Evolutionary conservation across 768 basidiomycete species (phyloP).

Genomic region (Kwoniella sp.): DNA sequence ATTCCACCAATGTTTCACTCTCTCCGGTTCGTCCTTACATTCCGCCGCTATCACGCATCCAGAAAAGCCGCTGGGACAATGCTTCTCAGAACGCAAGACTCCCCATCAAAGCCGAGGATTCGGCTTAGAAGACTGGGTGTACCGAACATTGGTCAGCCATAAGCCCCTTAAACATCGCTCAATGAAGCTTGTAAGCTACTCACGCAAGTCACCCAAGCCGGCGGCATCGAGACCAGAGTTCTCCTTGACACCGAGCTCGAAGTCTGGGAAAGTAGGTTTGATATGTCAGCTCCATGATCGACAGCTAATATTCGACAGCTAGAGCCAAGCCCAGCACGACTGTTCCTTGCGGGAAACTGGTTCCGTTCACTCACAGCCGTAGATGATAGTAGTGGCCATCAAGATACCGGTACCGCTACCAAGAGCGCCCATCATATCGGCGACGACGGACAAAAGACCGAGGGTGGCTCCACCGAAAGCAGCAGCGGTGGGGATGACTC

Average conservation of each 20-base stretch:
- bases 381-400: slow-evolving; percentile 98
- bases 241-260: slow-evolving; percentile 92
- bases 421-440: slow-evolving; percentile 93
- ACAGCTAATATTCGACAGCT: neutral
- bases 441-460: slow-evolving; percentile 83
- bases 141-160: neutral
- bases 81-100: neutral
- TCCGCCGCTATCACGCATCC: no score
- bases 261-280: slow-evolving; percentile 62
- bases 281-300: neutral
- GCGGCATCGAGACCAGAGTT: slow-evolving; percentile 81
- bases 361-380: slow-evolving; percentile 84
- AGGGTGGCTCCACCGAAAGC: slow-evolving; percentile 97
- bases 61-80: no score
- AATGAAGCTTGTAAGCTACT: neutral
- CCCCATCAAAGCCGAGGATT: neutral
- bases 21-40: neutral
- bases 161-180: neutral
- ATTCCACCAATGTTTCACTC: no score
- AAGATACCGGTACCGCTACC: slow-evolving; percentile 83
- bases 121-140: slow-evolving; percentile 14
- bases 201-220: slow-evolving; percentile 69
- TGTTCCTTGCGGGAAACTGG: no score
- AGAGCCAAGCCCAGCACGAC: neutral
- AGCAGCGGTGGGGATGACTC: slow-evolving; percentile 95